Base-by-base conservation (phyloP, 116 monocot species). In the Iris pallida region DNA sequence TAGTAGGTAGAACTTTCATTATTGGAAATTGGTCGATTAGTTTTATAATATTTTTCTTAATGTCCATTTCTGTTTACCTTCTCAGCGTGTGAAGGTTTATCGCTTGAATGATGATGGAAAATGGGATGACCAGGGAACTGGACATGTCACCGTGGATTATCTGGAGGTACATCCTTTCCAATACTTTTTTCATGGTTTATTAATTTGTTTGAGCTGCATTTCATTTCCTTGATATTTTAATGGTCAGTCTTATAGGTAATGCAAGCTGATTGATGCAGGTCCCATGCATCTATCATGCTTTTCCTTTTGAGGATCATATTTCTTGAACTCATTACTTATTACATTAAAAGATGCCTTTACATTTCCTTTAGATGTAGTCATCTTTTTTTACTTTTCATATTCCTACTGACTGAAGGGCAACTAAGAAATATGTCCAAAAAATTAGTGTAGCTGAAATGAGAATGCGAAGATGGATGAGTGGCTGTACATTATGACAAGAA, bases 101-200 rank as follows among this genome's bases (percentile, higher is more conserved):
- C 71, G 81, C 4, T 60, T 81, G 58, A 81, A 67, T 56, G 72
- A 68, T 20, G 69, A 78, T 8, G 81, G 75, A 1, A 81, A 78
- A 68, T 78, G 81, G 85, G 81, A 85, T 75, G 81, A 78, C 45
- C 81, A 78, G 20, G 85, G 85, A 71, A 78, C 78, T 18, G 85
- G 85, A 6, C 85, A 78, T 75, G 81, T 78, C 30, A 68, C 71
- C 12, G 55, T 85, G 45, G 85, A 85, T 45, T 78, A 69, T 69
- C 16, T 81, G 16, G 85, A 85, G 85, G 85, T 85, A 16, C 41
- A 18, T 5, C 11, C 5, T 56, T 63, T 65, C 4, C 7, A 12
- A 17, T 42, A 0, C 47, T 30, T 30, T 56, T 1, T 48, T 8
- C 14, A 16, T 14, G 18, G 9, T 44, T 4, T 42, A n/a, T 42